Evolutionary conservation across 371 early-diverging fungal genomes (phyloP), one percentile per base, ranked within the genome.

Genomic region (Apophysomyces sp.): DNA sequence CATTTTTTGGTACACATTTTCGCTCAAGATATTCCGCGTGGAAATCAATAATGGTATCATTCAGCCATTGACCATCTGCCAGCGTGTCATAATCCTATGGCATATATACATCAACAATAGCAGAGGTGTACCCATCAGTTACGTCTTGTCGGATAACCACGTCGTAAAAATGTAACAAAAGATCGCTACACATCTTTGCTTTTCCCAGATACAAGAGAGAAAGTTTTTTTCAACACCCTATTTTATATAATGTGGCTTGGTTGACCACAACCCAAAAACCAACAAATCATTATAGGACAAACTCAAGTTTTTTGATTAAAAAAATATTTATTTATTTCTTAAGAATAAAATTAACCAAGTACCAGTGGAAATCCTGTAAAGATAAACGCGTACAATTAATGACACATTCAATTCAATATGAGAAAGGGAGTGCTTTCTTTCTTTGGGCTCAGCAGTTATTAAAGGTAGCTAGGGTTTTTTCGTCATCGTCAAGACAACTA

Each of bases 11-110:
- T 54, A 76, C 62, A 55, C 62, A 57, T 8, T 66, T 61, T 32
- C 77, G 60, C 18, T 83, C 85, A 4, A 79, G 67, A 58, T 71
- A 78, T 49, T 86, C 86, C 66, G 73, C 82, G 55, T 81, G 72
- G 58, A 84, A 84, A 27, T 71, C 74, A 53, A 86, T 71, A 36
- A 86, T 78, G 2, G 82, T 81, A 63, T 86, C 86, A 59, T 84
- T 84, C 36, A 86, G 40, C 86, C 86, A 86, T 41, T 76, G 61
- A 15, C 77, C 71, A 6, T 79, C 80, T 8, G 66, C 63, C 13
- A 86, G 36, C 3, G 82, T 80, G 16, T 66, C 69, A 16, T 76
- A 58, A 63, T 85, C 85, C 79, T 77, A 31, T 44, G 24, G 8
- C 27, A n/a, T 5, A 27, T 55, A 18, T 56, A 44, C 36, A 55